These are phyloP conservation scores for Moesziomyces aphidis DNA, from an alignment of 1,284 basidiomycete genomes.

Conservation along the genomic window DNA sequence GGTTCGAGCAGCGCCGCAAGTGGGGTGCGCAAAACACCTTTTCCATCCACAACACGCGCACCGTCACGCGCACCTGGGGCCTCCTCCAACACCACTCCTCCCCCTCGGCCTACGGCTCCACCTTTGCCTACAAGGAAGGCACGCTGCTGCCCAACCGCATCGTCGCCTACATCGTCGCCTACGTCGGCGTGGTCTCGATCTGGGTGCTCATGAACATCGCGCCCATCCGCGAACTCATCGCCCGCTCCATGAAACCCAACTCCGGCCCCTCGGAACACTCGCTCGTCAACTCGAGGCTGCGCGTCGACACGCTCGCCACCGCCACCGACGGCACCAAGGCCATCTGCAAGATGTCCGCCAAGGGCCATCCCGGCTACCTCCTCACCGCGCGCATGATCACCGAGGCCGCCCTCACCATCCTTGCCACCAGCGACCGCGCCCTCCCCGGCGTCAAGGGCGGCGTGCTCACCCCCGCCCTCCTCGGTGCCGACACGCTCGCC, in stretches of 20 bases:
- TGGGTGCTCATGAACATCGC: slow-evolving; percentile 38
- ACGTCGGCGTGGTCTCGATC: slow-evolving; percentile 69
- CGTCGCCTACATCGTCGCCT: slow-evolving; percentile 69
- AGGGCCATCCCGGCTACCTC: slow-evolving; percentile 84
- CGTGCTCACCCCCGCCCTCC: slow-evolving; percentile 80
- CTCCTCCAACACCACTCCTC: slow-evolving; percentile 72
- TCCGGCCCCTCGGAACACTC: slow-evolving; percentile 25
- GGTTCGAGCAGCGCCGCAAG: slow-evolving; percentile 70
- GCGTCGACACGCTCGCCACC: slow-evolving; percentile 67
- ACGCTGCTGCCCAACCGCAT: slow-evolving; percentile 70
- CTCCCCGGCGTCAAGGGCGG: slow-evolving; percentile 76
- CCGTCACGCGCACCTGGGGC: slow-evolving; percentile 84
- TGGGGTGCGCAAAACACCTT: slow-evolving; percentile 77
- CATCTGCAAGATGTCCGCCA: slow-evolving; percentile 75
- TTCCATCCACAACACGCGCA: slow-evolving; percentile 74
- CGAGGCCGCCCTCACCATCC: slow-evolving; percentile 79
- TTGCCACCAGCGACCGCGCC: slow-evolving; percentile 71
- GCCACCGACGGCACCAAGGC: slow-evolving; percentile 70
- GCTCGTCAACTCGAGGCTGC: slow-evolving; percentile 8
- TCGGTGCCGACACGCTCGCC: slow-evolving; percentile 79
- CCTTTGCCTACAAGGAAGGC: slow-evolving; percentile 83
- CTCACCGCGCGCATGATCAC: slow-evolving; percentile 78
- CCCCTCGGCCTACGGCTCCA: slow-evolving; percentile 53
- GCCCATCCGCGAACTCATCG: slow-evolving; percentile 7
- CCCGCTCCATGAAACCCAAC: slow-evolving; percentile 22